A percentile compares a stretch with the other conserved stretches of the same genome.
Conservation (phyloP, 2,329 filamentous ascomycete species). For the Lomentospora prolificans region DNA sequence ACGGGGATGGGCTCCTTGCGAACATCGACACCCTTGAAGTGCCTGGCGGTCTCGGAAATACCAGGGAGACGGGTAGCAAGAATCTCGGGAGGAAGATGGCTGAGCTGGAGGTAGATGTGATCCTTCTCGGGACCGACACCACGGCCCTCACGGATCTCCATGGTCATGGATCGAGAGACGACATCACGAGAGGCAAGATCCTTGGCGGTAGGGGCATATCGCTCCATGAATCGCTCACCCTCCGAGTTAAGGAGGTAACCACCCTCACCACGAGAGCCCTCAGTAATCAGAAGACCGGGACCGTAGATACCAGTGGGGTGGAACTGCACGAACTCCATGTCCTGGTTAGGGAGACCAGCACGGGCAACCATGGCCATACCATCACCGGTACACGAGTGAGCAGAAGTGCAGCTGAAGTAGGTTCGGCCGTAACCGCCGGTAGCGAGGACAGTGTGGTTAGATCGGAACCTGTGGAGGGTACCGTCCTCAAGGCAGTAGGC, state of each 20-base stretch:
- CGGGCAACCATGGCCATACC: constrained; percentile 99
- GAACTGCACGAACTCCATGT: constrained; percentile 99
- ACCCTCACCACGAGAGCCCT: constrained; percentile 95
- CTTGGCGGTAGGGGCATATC: constrained; percentile 95
- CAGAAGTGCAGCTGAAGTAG: constrained; percentile 97
- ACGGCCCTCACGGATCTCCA: constrained; percentile 95
- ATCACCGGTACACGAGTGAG: constrained; percentile 97
- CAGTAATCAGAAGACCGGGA: constrained; percentile 93
- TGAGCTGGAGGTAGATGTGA: constrained; percentile 96
- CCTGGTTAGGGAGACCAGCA: constrained; percentile 95
- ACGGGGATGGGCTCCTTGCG: constrained; percentile 95
- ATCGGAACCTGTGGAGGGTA: constrained; percentile 91
- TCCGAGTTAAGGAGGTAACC: constrained; percentile 95
- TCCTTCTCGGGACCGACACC: constrained; percentile 96
- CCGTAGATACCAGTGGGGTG: constrained; percentile 99
- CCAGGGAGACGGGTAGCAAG: constrained; percentile 93
- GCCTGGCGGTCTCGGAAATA: constrained; percentile 96
- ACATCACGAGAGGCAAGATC: constrained; percentile 95
- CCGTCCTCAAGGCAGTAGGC: constrained; percentile 99
- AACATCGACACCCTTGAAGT: constrained; percentile 95
- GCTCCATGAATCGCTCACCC: constrained; percentile 99
- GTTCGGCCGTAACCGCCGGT: constrained; percentile 96
- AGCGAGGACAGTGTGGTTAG: constrained; percentile 92
- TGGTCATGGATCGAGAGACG: constrained; percentile 93
- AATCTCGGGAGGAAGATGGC: constrained; percentile 84